phyloP scores from a whole-genome alignment of 305 asterid species.

The Solanum hybrid region DNA sequence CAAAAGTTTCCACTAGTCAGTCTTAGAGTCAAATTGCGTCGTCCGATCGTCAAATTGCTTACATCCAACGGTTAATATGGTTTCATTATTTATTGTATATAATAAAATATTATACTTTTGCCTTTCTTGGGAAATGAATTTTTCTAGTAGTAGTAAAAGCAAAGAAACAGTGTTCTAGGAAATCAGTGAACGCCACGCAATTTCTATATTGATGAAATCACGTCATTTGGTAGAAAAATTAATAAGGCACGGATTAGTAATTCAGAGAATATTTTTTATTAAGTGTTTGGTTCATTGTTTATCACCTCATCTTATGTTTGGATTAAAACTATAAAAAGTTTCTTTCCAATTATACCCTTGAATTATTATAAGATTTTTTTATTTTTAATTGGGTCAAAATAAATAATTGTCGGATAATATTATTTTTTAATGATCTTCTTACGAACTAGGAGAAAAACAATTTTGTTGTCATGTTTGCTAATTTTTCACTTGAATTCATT shows the following conservation, averaged over 20 bases:
- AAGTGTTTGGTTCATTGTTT: too few species aligned
- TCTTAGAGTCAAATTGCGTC: background rate
- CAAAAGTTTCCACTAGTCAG: background rate
- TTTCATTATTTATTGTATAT: background rate
- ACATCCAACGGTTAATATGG: background rate
- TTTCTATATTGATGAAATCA: background rate
- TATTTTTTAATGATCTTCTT: too few species aligned
- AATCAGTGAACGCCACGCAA: background rate
- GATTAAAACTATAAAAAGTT: too few species aligned
- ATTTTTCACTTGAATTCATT: too few species aligned
- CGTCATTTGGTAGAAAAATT: background rate
- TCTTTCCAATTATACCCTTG: too few species aligned
- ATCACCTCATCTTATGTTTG: fast-evolving
- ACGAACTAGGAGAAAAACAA: too few species aligned
- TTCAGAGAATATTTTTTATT: too few species aligned
- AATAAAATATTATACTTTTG: background rate
- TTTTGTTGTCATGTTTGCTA: too few species aligned
- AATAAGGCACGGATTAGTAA: too few species aligned
- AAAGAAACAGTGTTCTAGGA: background rate
- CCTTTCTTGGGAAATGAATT: background rate
- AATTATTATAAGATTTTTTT: too few species aligned
- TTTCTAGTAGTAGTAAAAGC: background rate
- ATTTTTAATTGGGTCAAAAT: too few species aligned
- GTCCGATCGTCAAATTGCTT: background rate
- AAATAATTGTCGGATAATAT: too few species aligned